phyloP scores from a whole-genome alignment of 2,329 filamentous ascomycete species.

The Leptosphaerulina australis region DNA sequence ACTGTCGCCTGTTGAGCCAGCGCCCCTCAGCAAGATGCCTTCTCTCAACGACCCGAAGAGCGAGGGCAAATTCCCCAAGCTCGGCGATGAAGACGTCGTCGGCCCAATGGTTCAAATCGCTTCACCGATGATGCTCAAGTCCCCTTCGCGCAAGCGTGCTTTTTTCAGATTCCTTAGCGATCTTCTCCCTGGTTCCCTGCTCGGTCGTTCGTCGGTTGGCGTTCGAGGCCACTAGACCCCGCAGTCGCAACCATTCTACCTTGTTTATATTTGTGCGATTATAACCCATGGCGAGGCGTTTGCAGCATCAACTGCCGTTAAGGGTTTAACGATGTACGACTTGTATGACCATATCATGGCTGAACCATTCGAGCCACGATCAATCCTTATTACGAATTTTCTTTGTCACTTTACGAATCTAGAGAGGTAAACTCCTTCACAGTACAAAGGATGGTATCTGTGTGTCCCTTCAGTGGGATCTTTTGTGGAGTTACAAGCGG shows the following conservation, averaged over 20 bases:
- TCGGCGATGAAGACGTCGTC: slow-evolving; percentile 90
- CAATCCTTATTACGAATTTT: slow-evolving; percentile 47
- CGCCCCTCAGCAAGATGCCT: slow-evolving; percentile 69
- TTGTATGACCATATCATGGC: slow-evolving; percentile 43
- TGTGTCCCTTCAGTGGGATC: slow-evolving; percentile 31
- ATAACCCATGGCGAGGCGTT: slow-evolving; percentile 30
- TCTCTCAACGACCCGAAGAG: slow-evolving; percentile 68
- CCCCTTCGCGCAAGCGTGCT: slow-evolving; percentile 45
- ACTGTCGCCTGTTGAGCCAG: slow-evolving; percentile 54
- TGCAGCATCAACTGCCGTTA: slow-evolving; percentile 42
- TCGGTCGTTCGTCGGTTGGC: slow-evolving; percentile 39
- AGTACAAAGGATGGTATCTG: slow-evolving; percentile 21
- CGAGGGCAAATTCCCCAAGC: slow-evolving; percentile 83
- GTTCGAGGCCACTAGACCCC: slow-evolving; percentile 33
- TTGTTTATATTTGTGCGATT: slow-evolving; percentile 44
- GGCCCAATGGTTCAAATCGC: slow-evolving; percentile 76
- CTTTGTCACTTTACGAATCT: slow-evolving; percentile 38
- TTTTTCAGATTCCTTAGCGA: slow-evolving; percentile 49
- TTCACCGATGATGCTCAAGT: slow-evolving; percentile 47
- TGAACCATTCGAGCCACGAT: slow-evolving; percentile 40
- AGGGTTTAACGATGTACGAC: slow-evolving; percentile 47
- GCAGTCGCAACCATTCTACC: slow-evolving; percentile 16
- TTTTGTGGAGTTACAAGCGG: slow-evolving; percentile 27
- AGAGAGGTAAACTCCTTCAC: slow-evolving; percentile 29
- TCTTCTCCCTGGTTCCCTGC: slow-evolving; percentile 44